Conservation (phyloP, 140 eudicot genomes). For the Artemisia princeps region DNA sequence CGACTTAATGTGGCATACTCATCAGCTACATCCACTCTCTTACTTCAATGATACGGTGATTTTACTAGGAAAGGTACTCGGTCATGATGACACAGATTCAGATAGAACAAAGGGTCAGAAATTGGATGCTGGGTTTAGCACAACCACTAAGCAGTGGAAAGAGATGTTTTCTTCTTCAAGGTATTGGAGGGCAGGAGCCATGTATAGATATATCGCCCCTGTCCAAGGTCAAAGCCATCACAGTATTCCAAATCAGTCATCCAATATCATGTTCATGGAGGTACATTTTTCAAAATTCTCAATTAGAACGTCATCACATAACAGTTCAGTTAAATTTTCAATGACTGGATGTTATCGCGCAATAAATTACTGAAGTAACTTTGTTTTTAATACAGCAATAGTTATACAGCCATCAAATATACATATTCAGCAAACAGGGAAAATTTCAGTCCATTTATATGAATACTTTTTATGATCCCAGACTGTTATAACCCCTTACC, state of each 20-base stretch:
- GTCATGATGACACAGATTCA: constrained; percentile 65
- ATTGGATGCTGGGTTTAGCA: constrained; percentile 49
- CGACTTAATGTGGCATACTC: constrained; percentile 81
- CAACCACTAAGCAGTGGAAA: constrained; percentile 57
- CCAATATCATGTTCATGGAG: constrained; percentile 21
- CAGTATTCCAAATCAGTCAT: constrained; percentile 2
- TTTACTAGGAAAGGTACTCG: constrained; percentile 50
- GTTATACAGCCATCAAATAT: too few species aligned
- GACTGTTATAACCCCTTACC: background rate
- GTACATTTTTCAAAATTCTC: constrained; percentile 5
- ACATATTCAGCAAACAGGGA: too few species aligned
- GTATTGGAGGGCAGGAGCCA: constrained; percentile 82
- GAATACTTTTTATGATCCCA: background rate
- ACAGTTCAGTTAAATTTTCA: background rate
- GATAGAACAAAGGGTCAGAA: constrained; percentile 58
- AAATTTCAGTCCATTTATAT: too few species aligned
- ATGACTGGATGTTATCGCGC: too few species aligned
- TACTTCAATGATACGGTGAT: constrained; percentile 41
- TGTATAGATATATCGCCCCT: constrained; percentile 38
- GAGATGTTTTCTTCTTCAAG: constrained; percentile 47
- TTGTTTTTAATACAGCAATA: too few species aligned
- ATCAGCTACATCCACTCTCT: constrained; percentile 55
- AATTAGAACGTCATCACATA: background rate
- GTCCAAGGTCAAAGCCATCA: background rate
- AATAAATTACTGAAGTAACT: too few species aligned